Evolutionary conservation across 208 protist genomes (phyloP).

Genomic region (Lotmaria passim): DNA sequence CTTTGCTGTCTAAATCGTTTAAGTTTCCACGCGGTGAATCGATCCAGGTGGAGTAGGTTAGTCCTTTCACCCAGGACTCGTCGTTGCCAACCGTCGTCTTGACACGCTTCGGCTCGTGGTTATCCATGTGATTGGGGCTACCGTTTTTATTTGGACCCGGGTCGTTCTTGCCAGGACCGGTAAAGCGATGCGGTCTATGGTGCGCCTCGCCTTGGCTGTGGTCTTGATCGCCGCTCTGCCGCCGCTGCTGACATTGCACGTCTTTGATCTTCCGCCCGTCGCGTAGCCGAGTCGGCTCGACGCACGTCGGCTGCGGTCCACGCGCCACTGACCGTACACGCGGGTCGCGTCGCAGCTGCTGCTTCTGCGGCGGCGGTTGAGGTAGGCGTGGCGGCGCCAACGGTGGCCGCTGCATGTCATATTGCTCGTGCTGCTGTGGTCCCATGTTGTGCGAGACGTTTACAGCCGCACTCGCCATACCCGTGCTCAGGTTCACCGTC

Average conservation of each 20-base stretch:
- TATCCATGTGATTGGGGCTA: neutral
- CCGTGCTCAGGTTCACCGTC: neutral
- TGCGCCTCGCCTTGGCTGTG: conserved; percentile 4
- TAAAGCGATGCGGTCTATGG: conserved; percentile 1
- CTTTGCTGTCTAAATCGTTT: conserved; percentile 10
- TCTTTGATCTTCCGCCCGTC: conserved; percentile 39
- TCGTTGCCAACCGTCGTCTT: conserved; percentile 54
- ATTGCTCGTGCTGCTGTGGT: no score
- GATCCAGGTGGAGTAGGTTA: conserved; percentile 44
- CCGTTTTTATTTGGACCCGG: neutral
- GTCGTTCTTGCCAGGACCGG: conserved; percentile 18
- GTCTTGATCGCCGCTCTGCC: neutral
- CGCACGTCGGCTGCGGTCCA: conserved; percentile 46
- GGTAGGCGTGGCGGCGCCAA: neutral
- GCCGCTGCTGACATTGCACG: conserved; percentile 9
- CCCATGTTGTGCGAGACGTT: neutral
- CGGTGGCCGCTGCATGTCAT: neutral
- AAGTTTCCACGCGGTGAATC: conserved; percentile 39
- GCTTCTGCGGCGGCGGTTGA: conserved; percentile 3
- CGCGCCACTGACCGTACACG: conserved; percentile 36
- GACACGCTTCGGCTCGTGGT: conserved; percentile 26
- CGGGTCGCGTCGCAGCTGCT: conserved; percentile 7
- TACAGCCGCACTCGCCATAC: neutral
- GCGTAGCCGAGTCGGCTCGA: conserved; percentile 37
- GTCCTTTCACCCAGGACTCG: conserved; percentile 41